Conservation (phyloP, 805 yeast species). For the Pichia phayaonensis region DNA sequence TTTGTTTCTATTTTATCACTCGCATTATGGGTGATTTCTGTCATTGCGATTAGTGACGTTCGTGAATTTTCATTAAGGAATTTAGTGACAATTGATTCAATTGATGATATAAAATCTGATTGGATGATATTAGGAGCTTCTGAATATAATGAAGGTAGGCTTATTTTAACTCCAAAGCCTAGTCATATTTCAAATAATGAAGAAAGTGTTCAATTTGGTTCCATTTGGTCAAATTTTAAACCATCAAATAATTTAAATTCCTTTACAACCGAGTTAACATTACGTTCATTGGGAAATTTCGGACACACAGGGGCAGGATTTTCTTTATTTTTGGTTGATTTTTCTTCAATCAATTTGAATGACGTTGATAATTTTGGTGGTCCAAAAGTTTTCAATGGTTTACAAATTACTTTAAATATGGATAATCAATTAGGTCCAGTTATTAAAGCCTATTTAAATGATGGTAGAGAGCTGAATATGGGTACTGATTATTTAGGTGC, state of each 20-base stretch:
- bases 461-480: slow-evolving; percentile 37
- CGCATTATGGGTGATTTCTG: not conserved
- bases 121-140: slow-evolving; percentile 38
- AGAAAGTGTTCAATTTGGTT: slow-evolving; percentile 27
- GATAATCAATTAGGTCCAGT: slow-evolving; percentile 39
- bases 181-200: slow-evolving; percentile 18
- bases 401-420: slow-evolving; percentile 52
- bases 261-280: slow-evolving; percentile 48
- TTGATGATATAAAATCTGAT: slow-evolving; percentile 32
- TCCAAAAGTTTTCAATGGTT: slow-evolving; percentile 53
- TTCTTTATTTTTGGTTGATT: slow-evolving; percentile 47
- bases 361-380: slow-evolving; percentile 42
- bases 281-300: slow-evolving; percentile 50
- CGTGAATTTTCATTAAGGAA: slow-evolving; percentile 20
- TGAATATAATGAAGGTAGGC: slow-evolving; percentile 42
- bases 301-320: slow-evolving; percentile 51
- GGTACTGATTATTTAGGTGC: slow-evolving; percentile 24
- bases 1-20: not conserved
- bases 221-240: slow-evolving; percentile 25
- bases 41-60: slow-evolving; percentile 1
- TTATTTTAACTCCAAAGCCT: slow-evolving; percentile 41
- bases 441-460: slow-evolving; percentile 52
- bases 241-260: slow-evolving; percentile 25
- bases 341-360: slow-evolving; percentile 24
- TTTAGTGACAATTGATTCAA: slow-evolving; percentile 16